Evolutionary conservation across 192 early-diverging fungal genomes (phyloP), one percentile per base, ranked within the genome.

Genomic region (Coemansia furcata): DNA sequence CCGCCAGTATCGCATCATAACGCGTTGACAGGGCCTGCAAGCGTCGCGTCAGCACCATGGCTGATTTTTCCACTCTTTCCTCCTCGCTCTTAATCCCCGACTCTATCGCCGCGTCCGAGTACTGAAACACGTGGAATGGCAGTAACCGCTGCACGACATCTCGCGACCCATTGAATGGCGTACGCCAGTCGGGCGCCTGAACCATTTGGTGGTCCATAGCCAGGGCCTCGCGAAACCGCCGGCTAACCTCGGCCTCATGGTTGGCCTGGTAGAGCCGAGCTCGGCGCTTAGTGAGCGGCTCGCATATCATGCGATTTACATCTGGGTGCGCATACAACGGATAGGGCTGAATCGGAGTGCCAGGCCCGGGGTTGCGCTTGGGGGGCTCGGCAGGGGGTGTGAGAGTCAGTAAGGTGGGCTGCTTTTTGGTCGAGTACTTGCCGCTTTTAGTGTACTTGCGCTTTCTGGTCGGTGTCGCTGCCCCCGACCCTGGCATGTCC

Each of bases 121-220:
- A 87, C 73, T 91, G 90, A 61, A 83, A 91, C 47, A 93, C 80
- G 55, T 93, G 90, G 76, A 85, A 93, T 1, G 91, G 91, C 50
- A 93, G 68, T 21, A 93, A 73, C 17, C 89, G 75, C 63, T 87
- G 76, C 44, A 91, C 78, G 0, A 84, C 86, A 71, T 93, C 89
- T 29, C 83, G 66, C 6, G 85, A 42, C 11, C 85, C 88, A 2
- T 46, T 47, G 62, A 93, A 93, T 10, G 89, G 89, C 29, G 86
- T 89, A 57, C 77, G 76, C 50, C 83, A 85, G 59, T 91, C 86
- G 4, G 83, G 82, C 11, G 66, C 67, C 4, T 60, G 55, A 19
- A 72, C 72, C 73, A 79, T 67, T 38, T 68, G 73, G 35, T 87
- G 87, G 68, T 88, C 87, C 67, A 75, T 73, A 4, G 68, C 67